Evolutionary conservation across 345 rosid genomes (phyloP), one percentile per base, ranked within the genome.

Genomic region (Acer negundo): DNA sequence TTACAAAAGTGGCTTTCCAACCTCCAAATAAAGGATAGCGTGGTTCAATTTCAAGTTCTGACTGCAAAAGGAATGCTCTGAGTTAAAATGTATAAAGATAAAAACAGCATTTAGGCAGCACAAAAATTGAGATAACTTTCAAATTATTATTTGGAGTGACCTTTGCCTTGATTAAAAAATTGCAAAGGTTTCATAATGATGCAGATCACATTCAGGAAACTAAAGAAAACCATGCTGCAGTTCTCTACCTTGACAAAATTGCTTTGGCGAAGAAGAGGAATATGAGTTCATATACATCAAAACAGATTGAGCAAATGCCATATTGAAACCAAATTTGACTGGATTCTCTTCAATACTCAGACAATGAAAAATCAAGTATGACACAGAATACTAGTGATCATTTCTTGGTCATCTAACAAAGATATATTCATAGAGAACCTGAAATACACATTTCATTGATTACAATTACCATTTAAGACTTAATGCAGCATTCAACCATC

Each of bases 11-110:
- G 67, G 98, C 88, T 81, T 90, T 93, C 99, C 99, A 97, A 68
- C 98, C 98, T 82, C 99, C 99, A 87, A 97, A 91, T 82, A 97
- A 82, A 65, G 99, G 99, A 87, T 94, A 94, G 3, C 98, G 90
- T 2, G 98, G 98, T 80, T 94, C 98, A 62, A 94, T 84, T 87
- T 97, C 98, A 76, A 97, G 98, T 81, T 97, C 97, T 44, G 98
- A 93, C 98, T 94, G 98, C 86, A 85, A 73, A 76, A 51, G 72
- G 64, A 22, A 70, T 59, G 31, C 74, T 67, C 40, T 4, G 20
- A 55, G 80, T 73, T 74, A 75, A 77, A 13, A 67, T 20, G 67
- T 55, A 74, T 4, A 23, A 73, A 19, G 51, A 75, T 24, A 22
- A 75, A 80, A 75, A 19, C 58, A 19, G 26, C 11, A 68, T 63